phyloP scores from a whole-genome alignment of 257 asterid genomes.

The Thymus quinquecostatus region DNA sequence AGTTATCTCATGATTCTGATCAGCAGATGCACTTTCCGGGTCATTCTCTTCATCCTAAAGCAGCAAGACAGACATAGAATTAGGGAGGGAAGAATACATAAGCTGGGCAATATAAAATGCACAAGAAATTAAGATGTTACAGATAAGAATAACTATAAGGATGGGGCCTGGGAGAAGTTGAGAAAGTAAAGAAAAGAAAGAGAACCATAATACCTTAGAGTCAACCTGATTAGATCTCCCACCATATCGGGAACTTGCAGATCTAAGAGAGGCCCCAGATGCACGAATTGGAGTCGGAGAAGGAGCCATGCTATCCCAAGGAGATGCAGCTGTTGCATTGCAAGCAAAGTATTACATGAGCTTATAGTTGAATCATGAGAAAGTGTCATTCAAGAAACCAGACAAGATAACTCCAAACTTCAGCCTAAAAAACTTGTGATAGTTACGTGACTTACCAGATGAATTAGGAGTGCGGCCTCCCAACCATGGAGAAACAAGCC shows the following conservation, averaged over 20 bases:
- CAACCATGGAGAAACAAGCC: conserved; percentile 93
- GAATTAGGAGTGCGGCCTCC: conserved; percentile 81
- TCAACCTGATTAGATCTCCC: conserved; percentile 47
- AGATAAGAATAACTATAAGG: background rate
- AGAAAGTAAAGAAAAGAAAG: background rate
- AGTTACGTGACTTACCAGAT: conserved; percentile 42
- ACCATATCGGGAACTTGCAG: conserved; percentile 71
- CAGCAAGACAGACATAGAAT: conserved; percentile 29
- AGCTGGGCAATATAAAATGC: conserved; percentile 25
- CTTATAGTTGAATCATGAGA: background rate
- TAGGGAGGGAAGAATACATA: conserved; percentile 11
- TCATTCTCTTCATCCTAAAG: conserved; percentile 61
- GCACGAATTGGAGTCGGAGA: conserved; percentile 95
- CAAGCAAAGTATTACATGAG: conserved; percentile 29
- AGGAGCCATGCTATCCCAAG: conserved; percentile 91
- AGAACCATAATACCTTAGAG: conserved; percentile 55
- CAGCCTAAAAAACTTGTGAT: conserved; percentile 7
- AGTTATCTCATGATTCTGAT: conserved; percentile 60
- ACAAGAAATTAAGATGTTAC: conserved; percentile 1
- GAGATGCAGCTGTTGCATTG: conserved; percentile 61
- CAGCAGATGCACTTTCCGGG: conserved; percentile 43
- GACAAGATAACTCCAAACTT: conserved; percentile 23
- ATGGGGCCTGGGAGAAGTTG: background rate
- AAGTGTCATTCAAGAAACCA: conserved; percentile 24
- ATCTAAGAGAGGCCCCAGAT: conserved; percentile 75